Evolutionary conservation across 345 rosid genomes (phyloP), one percentile per base, ranked within the genome.

Genomic region (Lenwebbia sp.): DNA sequence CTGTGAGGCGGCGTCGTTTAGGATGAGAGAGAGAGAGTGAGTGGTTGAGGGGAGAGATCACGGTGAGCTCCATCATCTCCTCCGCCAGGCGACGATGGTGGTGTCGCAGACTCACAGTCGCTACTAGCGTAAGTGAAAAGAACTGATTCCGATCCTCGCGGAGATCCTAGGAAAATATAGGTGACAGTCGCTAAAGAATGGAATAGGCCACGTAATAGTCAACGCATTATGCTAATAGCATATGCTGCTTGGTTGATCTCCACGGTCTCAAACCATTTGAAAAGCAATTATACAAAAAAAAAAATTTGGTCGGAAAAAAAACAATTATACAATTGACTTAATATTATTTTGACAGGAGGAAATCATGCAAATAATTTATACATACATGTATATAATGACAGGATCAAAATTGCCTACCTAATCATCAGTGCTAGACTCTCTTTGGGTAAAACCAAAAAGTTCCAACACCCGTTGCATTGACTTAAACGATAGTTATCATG

Each of bases 1-100:
- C 37, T 82, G 78, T 37, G 76, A 28, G 15, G 49, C n/a, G 88
- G 25, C 57, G 85, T 22, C 28, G 28, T 49, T 21, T 28, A 56
- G 74, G 86, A 81, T 17, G 40, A 53, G 57, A 23, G 51, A 56
- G 82, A 13, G 52, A 62, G 84, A 28, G 84, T 13, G 19, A 30
- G 70, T 7, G 15, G 13, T 11, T 50, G 82, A 78, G 47, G 56
- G 60, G 37, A 86, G 88, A 83, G 88, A 23, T 56, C 26, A 60
- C 30, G 50, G 83, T 83, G 55, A 50, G 54, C 74, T 54, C 75
- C 87, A 54, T 78, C 30, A 65, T 83, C 40, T 49, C 70, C 82
- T 28, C 0, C 83, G 40, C 44, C 76, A 4, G 1, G 25, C 76
- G 76, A 65, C 76, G 44, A 2, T 4, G 13, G 12, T 0, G 44